A percentile compares a stretch with the other conserved stretches of the same genome.
These are phyloP conservation scores for Fraxinus quadrangulata DNA, from an alignment of 257 asterid genomes.

Conservation along the genomic window DNA sequence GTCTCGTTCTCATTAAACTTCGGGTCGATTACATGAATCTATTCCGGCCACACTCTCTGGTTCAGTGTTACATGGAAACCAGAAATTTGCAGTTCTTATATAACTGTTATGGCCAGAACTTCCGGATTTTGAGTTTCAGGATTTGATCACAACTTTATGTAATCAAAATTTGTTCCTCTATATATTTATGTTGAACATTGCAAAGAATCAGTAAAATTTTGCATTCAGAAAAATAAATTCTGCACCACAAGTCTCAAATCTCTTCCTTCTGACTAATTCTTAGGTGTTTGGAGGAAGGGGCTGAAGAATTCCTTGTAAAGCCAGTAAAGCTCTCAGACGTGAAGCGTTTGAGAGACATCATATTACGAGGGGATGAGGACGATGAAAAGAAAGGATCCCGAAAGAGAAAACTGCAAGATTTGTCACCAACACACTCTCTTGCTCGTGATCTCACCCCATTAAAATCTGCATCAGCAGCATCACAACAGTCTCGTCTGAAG, in stretches of 20 bases:
- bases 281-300: conserved; percentile 90
- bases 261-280: background rate
- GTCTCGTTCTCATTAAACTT: background rate
- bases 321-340: conserved; percentile 81
- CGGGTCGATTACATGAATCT: background rate
- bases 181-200: background rate
- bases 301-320: conserved; percentile 77
- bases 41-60: background rate
- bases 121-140: background rate
- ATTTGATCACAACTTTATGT: background rate
- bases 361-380: conserved; percentile 42
- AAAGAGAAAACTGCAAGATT: conserved; percentile 49
- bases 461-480: background rate
- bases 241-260: background rate
- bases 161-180: background rate
- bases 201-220: too few species aligned
- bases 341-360: conserved; percentile 51
- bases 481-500: conserved; percentile 28
- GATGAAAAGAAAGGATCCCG: conserved; percentile 23
- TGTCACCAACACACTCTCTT: conserved; percentile 24
- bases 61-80: background rate
- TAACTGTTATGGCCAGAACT: background rate
- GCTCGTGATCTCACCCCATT: conserved; percentile 25
- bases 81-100: background rate
- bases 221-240: background rate